Percentiles rank a stretch among this genome's conserved stretches.
phyloP scores from a whole-genome alignment of 176 grass and related monocot species.

The Poa pratensis region DNA sequence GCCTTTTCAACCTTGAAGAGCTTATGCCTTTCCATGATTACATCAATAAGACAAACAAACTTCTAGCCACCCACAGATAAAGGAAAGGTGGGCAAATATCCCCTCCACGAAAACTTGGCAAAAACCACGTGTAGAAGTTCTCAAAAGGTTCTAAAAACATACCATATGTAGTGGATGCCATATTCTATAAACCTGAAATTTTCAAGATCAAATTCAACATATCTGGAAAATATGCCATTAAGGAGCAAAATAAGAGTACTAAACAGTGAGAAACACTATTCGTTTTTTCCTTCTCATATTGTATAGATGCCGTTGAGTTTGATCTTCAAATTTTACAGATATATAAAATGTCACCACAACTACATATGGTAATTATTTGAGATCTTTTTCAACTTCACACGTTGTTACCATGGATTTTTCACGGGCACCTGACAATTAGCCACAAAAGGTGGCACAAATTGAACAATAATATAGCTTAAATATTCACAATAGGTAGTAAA shows the following conservation, averaged over 20 bases:
- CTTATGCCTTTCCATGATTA: constrained; percentile 12
- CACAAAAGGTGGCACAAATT: background rate
- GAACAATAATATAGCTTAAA: constrained; percentile 21
- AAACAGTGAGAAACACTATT: background rate
- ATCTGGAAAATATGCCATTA: background rate
- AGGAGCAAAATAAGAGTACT: background rate
- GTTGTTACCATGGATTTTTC: background rate
- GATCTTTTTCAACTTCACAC: background rate
- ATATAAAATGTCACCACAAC: background rate
- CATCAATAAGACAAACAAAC: constrained; percentile 5
- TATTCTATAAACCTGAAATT: constrained; percentile 1
- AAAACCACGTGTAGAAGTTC: background rate
- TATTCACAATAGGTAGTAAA: constrained; percentile 12
- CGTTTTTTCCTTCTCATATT: background rate
- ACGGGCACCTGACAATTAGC: background rate
- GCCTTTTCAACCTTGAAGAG: constrained; percentile 20
- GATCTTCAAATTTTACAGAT: background rate
- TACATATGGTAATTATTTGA: constrained; percentile 1
- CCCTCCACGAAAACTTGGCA: background rate
- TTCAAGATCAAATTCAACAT: background rate
- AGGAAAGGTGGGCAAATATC: background rate
- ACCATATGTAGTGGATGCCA: background rate
- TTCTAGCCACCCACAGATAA: background rate
- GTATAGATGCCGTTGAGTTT: background rate
- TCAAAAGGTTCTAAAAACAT: background rate